Conservation (phyloP, 192 early-diverging fungal genomes). For the Gigaspora rosea region DNA sequence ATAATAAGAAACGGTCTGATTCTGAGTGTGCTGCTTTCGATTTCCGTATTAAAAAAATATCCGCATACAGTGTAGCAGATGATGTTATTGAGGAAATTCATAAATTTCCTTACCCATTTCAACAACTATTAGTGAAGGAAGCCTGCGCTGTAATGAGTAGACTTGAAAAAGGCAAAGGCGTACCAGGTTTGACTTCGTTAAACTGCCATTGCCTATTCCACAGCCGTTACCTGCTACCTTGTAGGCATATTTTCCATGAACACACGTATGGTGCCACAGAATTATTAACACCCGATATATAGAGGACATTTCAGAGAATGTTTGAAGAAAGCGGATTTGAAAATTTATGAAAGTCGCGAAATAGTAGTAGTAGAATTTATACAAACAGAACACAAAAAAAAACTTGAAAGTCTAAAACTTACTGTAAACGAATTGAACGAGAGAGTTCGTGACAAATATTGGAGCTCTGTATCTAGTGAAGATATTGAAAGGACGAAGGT, state of each 20-base stretch:
- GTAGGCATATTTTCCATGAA: not conserved
- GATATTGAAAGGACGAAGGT: no score
- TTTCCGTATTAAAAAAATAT: slow-evolving; percentile 6
- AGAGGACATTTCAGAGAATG: no score
- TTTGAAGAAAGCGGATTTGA: no score
- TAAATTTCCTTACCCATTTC: not conserved
- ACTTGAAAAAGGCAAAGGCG: not conserved
- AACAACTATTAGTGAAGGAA: not conserved
- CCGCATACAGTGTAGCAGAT: not conserved
- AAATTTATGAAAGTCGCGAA: no score
- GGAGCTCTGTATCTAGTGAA: not conserved
- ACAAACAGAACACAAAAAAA: no score
- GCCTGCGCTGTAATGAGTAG: not conserved
- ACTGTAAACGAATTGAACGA: no score
- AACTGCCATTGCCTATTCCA: slow-evolving; percentile 2
- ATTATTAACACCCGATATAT: no score
- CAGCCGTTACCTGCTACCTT: not conserved
- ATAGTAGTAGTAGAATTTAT: no score
- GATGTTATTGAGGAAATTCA: slow-evolving; percentile 6
- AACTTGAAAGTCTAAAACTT: no score
- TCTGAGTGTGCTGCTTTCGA: slow-evolving; percentile 1
- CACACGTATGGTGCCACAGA: no score
- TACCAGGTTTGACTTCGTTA: not conserved
- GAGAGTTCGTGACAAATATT: no score
- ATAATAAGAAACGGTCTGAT: not conserved